Evolutionary conservation across 1,139 yeast genomes (phyloP), one percentile per base, ranked within the genome.

Genomic region (Scheffersomyces titani): DNA sequence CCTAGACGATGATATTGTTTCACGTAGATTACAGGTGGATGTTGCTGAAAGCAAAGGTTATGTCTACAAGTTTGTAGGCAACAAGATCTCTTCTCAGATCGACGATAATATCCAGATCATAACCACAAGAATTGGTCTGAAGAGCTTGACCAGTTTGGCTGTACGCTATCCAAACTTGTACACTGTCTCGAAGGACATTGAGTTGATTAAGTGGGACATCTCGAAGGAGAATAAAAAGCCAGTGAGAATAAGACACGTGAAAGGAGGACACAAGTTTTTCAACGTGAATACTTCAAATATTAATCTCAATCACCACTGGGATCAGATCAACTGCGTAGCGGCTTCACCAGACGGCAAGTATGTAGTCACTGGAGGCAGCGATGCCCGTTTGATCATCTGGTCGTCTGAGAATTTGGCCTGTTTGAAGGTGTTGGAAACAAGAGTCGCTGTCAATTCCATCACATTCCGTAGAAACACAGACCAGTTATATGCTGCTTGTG

Each of bases 291-390:
- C 68, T 60, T 52, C 52, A n/a, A 83, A 70, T 68, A 79, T 69
- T 63, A 75, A 67, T 69, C 73, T 70, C 59, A 81, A 82, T 65
- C 93, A 93, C 52, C 98, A 92, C 71, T 82, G 80, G 64, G 94
- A 85, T 63, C 90, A 88, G 65, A 88, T 93, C 50, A 78, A 86
- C 57, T 81, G 96, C 59, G 87, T 92, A 50, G 96, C 97, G 0
- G 92, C 90, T 3, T 87, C 93, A 55, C 89, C 96, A 7, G 96
- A 93, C 73, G 98, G 98, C 18, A 87, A 83, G 64, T 90, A 80
- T 69, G 88, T 94, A 6, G 97, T 90, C 11, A 93, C 98, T 2
- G 99, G 98, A 53, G 97, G 98, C 47, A 79, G 80, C 55, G 98
- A 93, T 71, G 84, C 86, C 58, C 82, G 92, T 61, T 80, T 94